Evolutionary conservation across 2,329 filamentous ascomycete species (phyloP).

Genomic region (Colletotrichum tofieldiae): DNA sequence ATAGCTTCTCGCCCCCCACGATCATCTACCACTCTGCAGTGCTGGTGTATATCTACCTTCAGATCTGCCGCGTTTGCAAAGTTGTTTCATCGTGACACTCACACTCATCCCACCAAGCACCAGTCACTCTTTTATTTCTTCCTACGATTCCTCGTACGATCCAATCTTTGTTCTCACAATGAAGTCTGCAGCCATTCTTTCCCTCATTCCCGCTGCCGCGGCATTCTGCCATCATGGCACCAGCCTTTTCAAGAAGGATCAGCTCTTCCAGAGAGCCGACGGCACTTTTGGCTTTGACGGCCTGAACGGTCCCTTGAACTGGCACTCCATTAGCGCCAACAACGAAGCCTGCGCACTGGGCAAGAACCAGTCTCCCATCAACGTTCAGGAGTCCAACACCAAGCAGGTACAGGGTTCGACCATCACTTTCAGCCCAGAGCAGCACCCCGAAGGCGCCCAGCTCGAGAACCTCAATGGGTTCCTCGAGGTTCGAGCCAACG

Average conservation of each 20-base stretch:
- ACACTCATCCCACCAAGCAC: conserved; percentile 15
- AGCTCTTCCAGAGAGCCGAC: conserved; percentile 44
- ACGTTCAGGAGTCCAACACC: conserved; percentile 55
- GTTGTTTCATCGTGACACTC: conserved; percentile 11
- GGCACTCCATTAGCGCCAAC: conserved; percentile 62
- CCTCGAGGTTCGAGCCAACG: conserved; percentile 65
- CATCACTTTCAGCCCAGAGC: conserved; percentile 55
- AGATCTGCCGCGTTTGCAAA: conserved; percentile 21
- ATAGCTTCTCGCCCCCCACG: conserved; percentile 19
- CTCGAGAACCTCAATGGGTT: conserved; percentile 69
- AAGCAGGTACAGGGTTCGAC: conserved; percentile 48
- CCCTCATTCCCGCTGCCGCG: conserved; percentile 45
- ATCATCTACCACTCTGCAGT: conserved; percentile 22
- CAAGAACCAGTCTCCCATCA: conserved; percentile 70
- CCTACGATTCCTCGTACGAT: background rate
- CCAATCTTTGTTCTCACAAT: conserved; percentile 35
- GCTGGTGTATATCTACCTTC: conserved; percentile 32
- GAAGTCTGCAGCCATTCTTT: conserved; percentile 45
- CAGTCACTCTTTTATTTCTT: conserved; percentile 26
- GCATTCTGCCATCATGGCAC: conserved; percentile 55
- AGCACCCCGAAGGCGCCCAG: conserved; percentile 53
- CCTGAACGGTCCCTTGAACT: conserved; percentile 65
- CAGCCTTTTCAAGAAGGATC: conserved; percentile 48
- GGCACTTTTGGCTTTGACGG: conserved; percentile 59
- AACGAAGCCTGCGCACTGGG: conserved; percentile 66